These are phyloP conservation scores for Cladosporium velox DNA, from an alignment of 2,329 filamentous ascomycete species.

Conservation along the genomic window DNA sequence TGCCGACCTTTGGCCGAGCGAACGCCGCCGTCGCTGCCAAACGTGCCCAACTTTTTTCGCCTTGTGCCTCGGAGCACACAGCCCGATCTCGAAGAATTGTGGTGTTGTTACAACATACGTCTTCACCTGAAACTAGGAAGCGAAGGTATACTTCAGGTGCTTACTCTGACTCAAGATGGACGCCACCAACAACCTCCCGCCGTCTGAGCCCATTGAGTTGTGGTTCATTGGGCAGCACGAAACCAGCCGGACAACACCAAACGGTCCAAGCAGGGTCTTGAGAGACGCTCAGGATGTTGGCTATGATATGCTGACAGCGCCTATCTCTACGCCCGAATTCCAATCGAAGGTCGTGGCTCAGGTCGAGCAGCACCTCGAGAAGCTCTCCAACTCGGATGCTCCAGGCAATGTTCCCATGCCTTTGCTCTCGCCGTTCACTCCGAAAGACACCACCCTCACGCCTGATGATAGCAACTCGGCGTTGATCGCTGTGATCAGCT, in stretches of 20 bases:
- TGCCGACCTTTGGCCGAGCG: neutral
- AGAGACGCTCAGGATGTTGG: conserved; percentile 62
- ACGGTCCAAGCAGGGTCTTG: conserved; percentile 62
- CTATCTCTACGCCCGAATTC: conserved; percentile 75
- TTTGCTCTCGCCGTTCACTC: conserved; percentile 65
- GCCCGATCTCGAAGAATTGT: neutral
- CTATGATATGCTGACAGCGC: conserved; percentile 76
- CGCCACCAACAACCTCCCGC: neutral
- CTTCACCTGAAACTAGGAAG: neutral
- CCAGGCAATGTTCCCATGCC: conserved; percentile 46
- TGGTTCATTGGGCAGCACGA: conserved; percentile 78
- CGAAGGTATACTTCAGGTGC: neutral
- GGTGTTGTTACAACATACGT: neutral
- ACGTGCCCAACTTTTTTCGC: conserved; percentile 1
- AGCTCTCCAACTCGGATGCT: conserved; percentile 44
- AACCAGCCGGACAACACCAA: conserved; percentile 60
- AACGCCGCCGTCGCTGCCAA: neutral
- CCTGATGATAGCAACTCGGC: conserved; percentile 70
- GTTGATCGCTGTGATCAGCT: conserved; percentile 76
- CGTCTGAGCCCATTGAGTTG: conserved; percentile 29
- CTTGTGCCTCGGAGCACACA: conserved; percentile 7
- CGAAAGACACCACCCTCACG: conserved; percentile 74
- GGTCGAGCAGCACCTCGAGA: conserved; percentile 57
- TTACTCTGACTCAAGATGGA: conserved; percentile 2
- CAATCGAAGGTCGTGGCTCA: conserved; percentile 66